Evolutionary conservation across 2,329 filamentous ascomycete genomes (phyloP).

Genomic region (Dactylellina leptospora): DNA sequence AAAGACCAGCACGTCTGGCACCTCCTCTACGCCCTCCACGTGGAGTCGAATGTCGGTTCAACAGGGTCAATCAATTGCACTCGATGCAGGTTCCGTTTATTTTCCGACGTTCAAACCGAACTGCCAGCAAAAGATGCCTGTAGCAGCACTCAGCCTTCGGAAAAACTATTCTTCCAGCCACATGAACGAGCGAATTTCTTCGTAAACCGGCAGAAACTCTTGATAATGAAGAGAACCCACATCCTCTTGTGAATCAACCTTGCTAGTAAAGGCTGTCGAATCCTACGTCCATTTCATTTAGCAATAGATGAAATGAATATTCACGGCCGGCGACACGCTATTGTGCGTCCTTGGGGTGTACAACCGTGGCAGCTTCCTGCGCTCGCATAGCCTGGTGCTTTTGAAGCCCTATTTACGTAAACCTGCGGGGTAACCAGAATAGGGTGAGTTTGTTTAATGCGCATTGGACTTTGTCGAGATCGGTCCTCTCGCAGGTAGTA

Average conservation of each 20-base stretch:
- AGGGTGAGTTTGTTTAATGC: not conserved
- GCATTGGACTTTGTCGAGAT: not conserved
- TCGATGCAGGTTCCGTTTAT: constrained; percentile 51
- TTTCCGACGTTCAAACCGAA: constrained; percentile 35
- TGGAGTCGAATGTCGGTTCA: constrained; percentile 25
- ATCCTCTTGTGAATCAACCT: constrained; percentile 8
- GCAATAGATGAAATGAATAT: constrained; percentile 10
- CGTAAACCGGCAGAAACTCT: not conserved
- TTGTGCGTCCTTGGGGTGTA: constrained; percentile 9
- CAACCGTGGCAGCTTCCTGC: constrained; percentile 19
- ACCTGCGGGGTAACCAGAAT: constrained; percentile 38
- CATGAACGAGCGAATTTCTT: constrained; percentile 46
- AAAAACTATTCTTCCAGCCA: constrained; percentile 54
- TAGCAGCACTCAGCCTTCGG: constrained; percentile 42
- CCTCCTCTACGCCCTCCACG: constrained; percentile 25
- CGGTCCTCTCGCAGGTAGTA: not conserved
- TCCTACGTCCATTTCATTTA: constrained; percentile 16
- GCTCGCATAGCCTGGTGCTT: constrained; percentile 35
- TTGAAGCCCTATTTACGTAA: constrained; percentile 35
- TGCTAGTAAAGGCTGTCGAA: constrained; percentile 19
- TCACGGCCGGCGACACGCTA: constrained; percentile 2
- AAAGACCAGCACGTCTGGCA: not conserved
- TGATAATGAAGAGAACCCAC: constrained; percentile 15
- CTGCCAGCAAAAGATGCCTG: constrained; percentile 24
- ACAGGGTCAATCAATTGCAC: constrained; percentile 40